Conservation (phyloP, 1,284 basidiomycete species). For the Phenoliferia sp. region DNA sequence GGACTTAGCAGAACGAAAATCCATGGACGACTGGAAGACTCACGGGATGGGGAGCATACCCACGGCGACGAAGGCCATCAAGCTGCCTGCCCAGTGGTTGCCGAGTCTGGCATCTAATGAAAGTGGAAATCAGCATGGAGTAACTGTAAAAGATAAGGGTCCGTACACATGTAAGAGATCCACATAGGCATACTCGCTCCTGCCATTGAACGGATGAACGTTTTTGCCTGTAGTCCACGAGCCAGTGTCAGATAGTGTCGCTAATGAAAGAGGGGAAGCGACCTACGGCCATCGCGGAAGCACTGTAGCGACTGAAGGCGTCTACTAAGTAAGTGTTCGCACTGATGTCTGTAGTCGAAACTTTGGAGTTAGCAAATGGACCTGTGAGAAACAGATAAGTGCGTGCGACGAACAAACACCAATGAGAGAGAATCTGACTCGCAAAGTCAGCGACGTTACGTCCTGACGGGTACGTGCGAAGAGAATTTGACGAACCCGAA, state of each 20-base stretch:
- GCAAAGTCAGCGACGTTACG: not conserved
- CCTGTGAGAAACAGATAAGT: too few species aligned
- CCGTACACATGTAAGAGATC: conserved; percentile 12
- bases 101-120: conserved; percentile 15
- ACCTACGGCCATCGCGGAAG: conserved; percentile 45
- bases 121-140: not conserved
- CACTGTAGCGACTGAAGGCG: conserved; percentile 50
- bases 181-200: conserved; percentile 47
- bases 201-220: conserved; percentile 59
- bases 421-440: conserved; percentile 39
- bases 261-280: not conserved
- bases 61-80: conserved; percentile 20
- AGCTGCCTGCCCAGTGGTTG: conserved; percentile 21
- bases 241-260: conserved; percentile 37
- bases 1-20: too few species aligned
- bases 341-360: too few species aligned
- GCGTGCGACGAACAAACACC: too few species aligned
- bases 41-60: conserved; percentile 8
- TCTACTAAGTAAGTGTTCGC: conserved; percentile 40
- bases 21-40: too few species aligned
- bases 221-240: conserved; percentile 56
- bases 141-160: not conserved
- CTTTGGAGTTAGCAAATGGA: too few species aligned
- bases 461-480: not conserved
- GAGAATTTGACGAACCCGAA: conserved; percentile 40